Evolutionary conservation across 768 basidiomycete species (phyloP).

Genomic region (Rhizopogon vinicolor): DNA sequence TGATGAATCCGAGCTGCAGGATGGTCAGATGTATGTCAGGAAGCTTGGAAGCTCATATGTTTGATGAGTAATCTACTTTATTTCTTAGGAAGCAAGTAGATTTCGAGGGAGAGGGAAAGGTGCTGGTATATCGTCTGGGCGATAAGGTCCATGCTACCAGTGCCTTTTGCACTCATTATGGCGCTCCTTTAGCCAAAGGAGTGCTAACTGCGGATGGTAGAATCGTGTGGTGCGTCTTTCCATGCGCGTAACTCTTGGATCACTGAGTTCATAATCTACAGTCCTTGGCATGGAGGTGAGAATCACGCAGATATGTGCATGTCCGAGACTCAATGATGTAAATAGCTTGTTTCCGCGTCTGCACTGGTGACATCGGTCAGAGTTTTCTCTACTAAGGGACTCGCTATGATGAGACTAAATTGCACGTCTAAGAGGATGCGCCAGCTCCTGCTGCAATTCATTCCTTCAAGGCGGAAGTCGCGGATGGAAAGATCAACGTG

Average conservation of each 20-base stretch:
- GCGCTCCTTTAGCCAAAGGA: constrained; percentile 82
- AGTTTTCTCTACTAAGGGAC: neutral
- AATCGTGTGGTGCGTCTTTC: constrained; percentile 61
- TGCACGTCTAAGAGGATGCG: constrained; percentile 63
- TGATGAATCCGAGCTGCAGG: constrained; percentile 40
- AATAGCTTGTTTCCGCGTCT: constrained; percentile 82
- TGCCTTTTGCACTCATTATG: constrained; percentile 89
- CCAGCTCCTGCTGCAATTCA: constrained; percentile 80
- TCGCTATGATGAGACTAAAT: constrained; percentile 6
- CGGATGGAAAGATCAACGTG: constrained; percentile 73
- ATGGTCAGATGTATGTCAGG: constrained; percentile 49
- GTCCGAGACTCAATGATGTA: neutral
- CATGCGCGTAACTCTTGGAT: neutral
- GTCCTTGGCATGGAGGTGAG: constrained; percentile 86
- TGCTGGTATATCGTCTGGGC: constrained; percentile 72
- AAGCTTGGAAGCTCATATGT: neutral
- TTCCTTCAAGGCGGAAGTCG: constrained; percentile 64
- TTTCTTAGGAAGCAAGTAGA: constrained; percentile 71
- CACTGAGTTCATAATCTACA: constrained; percentile 20
- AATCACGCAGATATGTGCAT: neutral
- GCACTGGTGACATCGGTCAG: constrained; percentile 76
- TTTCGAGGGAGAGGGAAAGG: constrained; percentile 71
- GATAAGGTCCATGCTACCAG: constrained; percentile 75
- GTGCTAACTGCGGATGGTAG: constrained; percentile 74
- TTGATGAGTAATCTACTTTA: neutral